A percentile compares a stretch with the other conserved stretches of the same genome.
These are phyloP conservation scores for Mortierella hygrophila DNA, from an alignment of 192 early-diverging fungal genomes.

Conservation along the genomic window DNA sequence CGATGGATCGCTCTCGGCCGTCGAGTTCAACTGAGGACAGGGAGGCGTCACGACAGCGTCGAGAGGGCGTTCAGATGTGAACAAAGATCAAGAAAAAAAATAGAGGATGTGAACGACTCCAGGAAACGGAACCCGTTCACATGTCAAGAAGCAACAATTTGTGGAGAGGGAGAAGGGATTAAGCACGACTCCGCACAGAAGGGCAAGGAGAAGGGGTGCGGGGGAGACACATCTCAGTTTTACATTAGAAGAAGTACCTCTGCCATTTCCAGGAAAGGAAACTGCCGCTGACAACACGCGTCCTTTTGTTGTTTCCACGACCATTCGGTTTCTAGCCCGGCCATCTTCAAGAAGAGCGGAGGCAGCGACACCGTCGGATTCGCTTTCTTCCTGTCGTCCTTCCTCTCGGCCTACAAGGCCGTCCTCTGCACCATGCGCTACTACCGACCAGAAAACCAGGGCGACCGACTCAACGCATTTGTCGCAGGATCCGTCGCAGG, in stretches of 20 bases:
- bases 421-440: conserved; percentile 72
- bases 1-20: neutral
- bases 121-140: conserved; percentile 1
- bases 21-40: neutral
- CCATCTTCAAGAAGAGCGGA: conserved; percentile 59
- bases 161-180: neutral
- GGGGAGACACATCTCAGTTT: neutral
- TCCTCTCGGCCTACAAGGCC: conserved; percentile 74
- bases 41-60: no score
- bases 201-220: neutral
- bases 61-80: neutral
- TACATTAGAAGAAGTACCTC: neutral
- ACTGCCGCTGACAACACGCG: neutral
- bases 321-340: neutral
- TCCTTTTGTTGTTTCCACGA: neutral
- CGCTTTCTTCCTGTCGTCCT: conserved; percentile 74
- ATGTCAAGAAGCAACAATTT: neutral
- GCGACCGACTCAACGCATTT: conserved; percentile 72
- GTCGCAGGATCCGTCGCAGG: conserved; percentile 75
- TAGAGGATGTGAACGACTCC: neutral
- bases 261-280: neutral
- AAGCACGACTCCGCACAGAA: neutral
- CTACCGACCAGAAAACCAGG: conserved; percentile 52
- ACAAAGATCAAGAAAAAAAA: neutral
- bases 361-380: conserved; percentile 75